phyloP scores from a whole-genome alignment of 1,139 yeast species.

The Sugiyamaella sp. region DNA sequence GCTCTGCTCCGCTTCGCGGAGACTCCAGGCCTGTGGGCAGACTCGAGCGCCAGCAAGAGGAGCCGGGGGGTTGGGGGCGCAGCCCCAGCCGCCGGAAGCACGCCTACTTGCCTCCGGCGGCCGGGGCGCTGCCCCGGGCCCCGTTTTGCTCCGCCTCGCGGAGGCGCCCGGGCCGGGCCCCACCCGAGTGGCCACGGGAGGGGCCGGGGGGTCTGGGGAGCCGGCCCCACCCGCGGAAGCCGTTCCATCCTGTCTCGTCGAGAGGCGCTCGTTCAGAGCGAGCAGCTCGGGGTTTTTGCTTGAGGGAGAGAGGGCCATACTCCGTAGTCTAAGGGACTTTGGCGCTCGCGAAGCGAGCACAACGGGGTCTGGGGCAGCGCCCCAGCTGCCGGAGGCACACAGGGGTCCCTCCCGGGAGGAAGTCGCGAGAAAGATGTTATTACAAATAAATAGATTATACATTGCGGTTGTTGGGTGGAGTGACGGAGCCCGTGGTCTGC shows the following conservation, averaged over 20 bases:
- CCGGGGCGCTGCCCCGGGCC: not conserved
- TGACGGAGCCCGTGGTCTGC: constrained; percentile 21
- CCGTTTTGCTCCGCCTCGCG: not conserved
- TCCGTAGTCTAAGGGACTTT: too few relatives aligned
- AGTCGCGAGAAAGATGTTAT: not conserved
- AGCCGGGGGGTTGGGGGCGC: not conserved
- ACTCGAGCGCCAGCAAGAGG: not conserved
- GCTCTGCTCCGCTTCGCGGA: not conserved
- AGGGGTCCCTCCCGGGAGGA: not conserved
- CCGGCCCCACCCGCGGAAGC: constrained; percentile 15
- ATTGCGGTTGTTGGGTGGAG: not conserved
- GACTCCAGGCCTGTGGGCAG: not conserved
- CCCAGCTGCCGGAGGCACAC: constrained; percentile 18
- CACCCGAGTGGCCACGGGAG: not conserved
- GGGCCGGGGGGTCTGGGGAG: constrained; percentile 12
- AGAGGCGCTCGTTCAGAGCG: too few relatives aligned
- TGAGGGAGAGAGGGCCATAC: not conserved
- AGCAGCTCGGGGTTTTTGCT: too few relatives aligned
- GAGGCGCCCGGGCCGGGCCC: not conserved
- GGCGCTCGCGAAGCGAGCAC: constrained; percentile 9
- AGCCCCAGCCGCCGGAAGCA: too few relatives aligned
- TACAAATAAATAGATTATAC: constrained; percentile 13
- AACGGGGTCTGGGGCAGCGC: constrained; percentile 18
- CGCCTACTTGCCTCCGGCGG: too few relatives aligned
- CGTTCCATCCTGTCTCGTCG: too few relatives aligned